Base-by-base conservation (phyloP, 2,329 filamentous ascomycete species). In the Dissoconium aciculare region DNA sequence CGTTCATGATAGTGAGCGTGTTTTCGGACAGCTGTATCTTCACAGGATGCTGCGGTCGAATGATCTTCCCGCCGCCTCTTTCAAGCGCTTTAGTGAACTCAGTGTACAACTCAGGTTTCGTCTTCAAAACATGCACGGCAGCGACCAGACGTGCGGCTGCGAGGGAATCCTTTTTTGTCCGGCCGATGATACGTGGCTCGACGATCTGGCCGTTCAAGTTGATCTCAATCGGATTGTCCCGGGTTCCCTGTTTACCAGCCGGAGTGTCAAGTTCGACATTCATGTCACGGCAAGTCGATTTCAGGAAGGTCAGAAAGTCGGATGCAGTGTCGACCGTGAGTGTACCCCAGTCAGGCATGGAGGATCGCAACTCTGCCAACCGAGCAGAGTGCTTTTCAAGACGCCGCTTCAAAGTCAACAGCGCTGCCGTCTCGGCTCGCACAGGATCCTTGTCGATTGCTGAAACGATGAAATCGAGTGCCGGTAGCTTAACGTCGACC, bases 231-330 rank as follows among this genome's bases (percentile, higher is more conserved):
- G 19, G 19, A n/a, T n/a, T n/a, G n/a, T n/a, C n/a, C n/a, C n/a
- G n/a, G n/a, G n/a, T n/a, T n/a, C n/a, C n/a, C n/a, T n/a, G n/a
- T n/a, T n/a, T n/a, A n/a, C 8, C 19, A n/a, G n/a, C 19, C 8
- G 19, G 8, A n/a, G n/a, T 23, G 8, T 23, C 8, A 23, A 23
- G 19, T n/a, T 23, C 8, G 8, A n/a, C 8, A 13, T 36, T 32
- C 3, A 15, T 26, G 4, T 28, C 41, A 28, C 46, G 51, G n/a
- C n/a, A n/a, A n/a, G n/a, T n/a, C n/a, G n/a, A n/a, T n/a, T n/a
- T n/a, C 25, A 50, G 55, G 33, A 52, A 54, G 4, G 56, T 50
- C 21, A 61, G 40, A 36, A 61, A 58, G 6, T 49, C 42, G 8
- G 34, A 39, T 9, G 54, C 56, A 27, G 55, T 59, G n/a, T 52